phyloP scores from a whole-genome alignment of 345 rosid genomes.

The Salix udensis region DNA sequence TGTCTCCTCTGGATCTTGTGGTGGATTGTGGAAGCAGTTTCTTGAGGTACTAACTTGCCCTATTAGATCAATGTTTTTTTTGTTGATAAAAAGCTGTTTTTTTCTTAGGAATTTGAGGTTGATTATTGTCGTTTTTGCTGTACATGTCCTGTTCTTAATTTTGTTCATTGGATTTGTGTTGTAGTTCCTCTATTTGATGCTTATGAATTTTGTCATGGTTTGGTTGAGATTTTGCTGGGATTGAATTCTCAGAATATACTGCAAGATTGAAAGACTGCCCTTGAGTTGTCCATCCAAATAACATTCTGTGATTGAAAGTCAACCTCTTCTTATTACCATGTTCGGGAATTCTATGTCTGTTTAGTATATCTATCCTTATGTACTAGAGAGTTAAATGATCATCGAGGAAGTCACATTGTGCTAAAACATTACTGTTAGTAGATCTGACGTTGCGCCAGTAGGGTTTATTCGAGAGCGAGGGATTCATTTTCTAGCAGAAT shows the following conservation, averaged over 20 bases:
- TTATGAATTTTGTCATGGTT: background rate
- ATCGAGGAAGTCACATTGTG: background rate
- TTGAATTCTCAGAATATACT: background rate
- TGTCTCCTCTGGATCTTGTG: conserved; percentile 32
- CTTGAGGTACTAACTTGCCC: conserved; percentile 31
- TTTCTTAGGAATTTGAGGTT: background rate
- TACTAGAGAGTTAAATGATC: background rate
- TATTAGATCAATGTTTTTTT: background rate
- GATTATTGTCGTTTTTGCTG: background rate
- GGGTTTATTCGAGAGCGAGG: background rate
- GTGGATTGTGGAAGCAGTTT: conserved; percentile 29
- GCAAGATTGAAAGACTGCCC: background rate
- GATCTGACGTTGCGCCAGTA: background rate
- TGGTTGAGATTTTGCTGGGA: background rate
- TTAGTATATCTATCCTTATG: background rate
- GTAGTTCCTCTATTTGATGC: background rate
- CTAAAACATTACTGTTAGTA: background rate
- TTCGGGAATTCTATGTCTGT: background rate
- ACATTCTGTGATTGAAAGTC: background rate
- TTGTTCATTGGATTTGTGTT: background rate
- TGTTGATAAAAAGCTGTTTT: background rate
- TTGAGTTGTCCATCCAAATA: background rate
- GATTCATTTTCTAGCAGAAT: background rate
- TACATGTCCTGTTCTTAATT: background rate
- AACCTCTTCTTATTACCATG: background rate